Evolutionary conservation across 371 early-diverging fungal genomes (phyloP), one percentile per base, ranked within the genome.

Genomic region (Mucor plumbeus): DNA sequence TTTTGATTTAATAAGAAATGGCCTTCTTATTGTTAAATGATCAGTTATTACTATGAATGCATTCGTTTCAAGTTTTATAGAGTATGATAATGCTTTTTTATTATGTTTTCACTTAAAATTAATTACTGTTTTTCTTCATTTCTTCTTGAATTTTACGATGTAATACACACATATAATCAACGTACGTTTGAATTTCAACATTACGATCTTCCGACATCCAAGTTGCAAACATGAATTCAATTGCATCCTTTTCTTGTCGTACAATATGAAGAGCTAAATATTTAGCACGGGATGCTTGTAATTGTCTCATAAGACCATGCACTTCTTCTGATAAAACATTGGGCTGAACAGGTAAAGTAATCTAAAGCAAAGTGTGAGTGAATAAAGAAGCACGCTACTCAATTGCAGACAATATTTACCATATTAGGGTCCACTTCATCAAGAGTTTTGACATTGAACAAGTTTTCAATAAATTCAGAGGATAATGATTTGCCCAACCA

Each of bases 81-180:
- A 26, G 3, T 26, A 43, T 40, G 5, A 43, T 43, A 3, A 26
- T 33, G 15, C 19, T 10, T 44, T 57, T 50, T 56, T 38, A 58
- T 50, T 60, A 58, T 63, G 34, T 70, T 59, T 41, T 21, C 44
- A 40, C 63, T 63, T 58, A 26, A 15, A 33, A 41, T 63, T 78
- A 82, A 43, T 69, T 74, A 31, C 58, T 74, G 10, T 57, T 53
- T 54, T 78, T 78, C 48, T 82, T 86, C 79, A 90, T 87, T 78
- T 93, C 95, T 38, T 82, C 88, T 75, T 94, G 95, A 65, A 93
- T 93, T 75, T 91, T 92, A 67, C 94, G 87, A 74, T 98, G 98
- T 66, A 97, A 88, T 10, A 87, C 85, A 72, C 94, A 93, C 75
- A 98, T 85, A 67, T 90, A 98, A 70, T 98, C 99, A 13, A 97